Base-by-base conservation (phyloP, 1,139 yeast genomes). In the Pichia sp. region DNA sequence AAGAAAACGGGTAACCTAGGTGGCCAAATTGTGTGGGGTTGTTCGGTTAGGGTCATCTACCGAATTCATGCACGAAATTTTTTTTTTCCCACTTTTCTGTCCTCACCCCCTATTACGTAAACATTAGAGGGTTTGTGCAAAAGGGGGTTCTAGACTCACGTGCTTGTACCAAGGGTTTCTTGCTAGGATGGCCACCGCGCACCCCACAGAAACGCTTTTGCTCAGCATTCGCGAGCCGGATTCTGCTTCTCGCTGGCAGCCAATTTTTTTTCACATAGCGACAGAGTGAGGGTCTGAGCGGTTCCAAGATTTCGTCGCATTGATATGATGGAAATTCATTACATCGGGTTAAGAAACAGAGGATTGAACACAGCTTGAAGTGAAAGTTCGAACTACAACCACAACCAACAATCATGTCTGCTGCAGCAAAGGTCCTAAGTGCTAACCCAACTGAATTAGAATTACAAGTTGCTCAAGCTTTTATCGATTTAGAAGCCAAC, bases 391-490 rank as follows among this genome's bases (percentile, higher is more conserved):
- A 38, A 38, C 16, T 16, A 38, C 45, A 34, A 41, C 49, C 45
- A 42, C 53, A 49, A 54, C 48, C 47, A 47, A 43, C 56, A 49
- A 84, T 68, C 70, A 90, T 90, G 97, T 90, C 97, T 79, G 95
- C 96, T 75, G 89, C 90, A 78, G 83, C 89, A 78, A 93, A 95
- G 86, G 85, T 93, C 80, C 85, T 90, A 78, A 81, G 87, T 71
- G 85, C 85, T 75, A 85, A 85, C 75, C 98, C 98, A 81, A 77
- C 93, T 76, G 98, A 93, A 82, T 90, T 93, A 80, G 99, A 93
- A 84, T 90, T 93, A 80, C 96, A 93, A 84, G 96, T 93, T 76
- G 98, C 97, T 73, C 98, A 93, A 84, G 97, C 99, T 73, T 90
- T 93, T 77, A 78, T 86, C 74, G 99, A 93, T 83, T 86, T 93